Percentiles rank a stretch among this genome's conserved stretches.
Conservation (phyloP, 495 filamentous ascomycete species). For the Daldinia decipiens region DNA sequence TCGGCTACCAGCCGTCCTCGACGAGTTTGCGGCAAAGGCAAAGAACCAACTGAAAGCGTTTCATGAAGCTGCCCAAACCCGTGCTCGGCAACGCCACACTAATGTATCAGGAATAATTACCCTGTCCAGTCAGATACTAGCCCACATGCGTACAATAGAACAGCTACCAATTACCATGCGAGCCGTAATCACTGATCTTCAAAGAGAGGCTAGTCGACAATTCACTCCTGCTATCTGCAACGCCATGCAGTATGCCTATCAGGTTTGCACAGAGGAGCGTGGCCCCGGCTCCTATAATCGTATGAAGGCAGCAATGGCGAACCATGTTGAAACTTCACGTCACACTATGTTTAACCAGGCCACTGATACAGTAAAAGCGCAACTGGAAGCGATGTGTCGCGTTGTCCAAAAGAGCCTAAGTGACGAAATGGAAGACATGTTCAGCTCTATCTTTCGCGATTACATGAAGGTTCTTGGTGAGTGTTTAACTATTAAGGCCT, state of each 20-base stretch:
- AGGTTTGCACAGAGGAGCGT: constrained; percentile 56
- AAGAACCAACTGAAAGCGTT: constrained; percentile 46
- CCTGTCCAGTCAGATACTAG: constrained; percentile 54
- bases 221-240: constrained; percentile 63
- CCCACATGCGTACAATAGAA: constrained; percentile 55
- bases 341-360: constrained; percentile 61
- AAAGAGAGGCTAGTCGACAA: constrained; percentile 66
- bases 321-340: constrained; percentile 57
- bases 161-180: constrained; percentile 47
- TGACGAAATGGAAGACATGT: background rate
- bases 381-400: constrained; percentile 6
- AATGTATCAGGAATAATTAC: constrained; percentile 44
- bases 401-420: background rate
- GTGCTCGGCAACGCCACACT: constrained; percentile 31
- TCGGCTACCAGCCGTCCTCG: constrained; percentile 42
- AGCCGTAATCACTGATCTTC: constrained; percentile 53
- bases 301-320: constrained; percentile 66
- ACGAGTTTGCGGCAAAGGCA: constrained; percentile 18
- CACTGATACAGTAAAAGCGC: background rate
- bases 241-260: constrained; percentile 62
- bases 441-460: constrained; percentile 54
- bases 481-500: background rate
- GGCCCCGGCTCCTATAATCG: constrained; percentile 62
- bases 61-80: constrained; percentile 50
- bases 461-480: constrained; percentile 52